phyloP scores from a whole-genome alignment of 2,329 filamentous ascomycete species.

The Aspergillus proliferans region DNA sequence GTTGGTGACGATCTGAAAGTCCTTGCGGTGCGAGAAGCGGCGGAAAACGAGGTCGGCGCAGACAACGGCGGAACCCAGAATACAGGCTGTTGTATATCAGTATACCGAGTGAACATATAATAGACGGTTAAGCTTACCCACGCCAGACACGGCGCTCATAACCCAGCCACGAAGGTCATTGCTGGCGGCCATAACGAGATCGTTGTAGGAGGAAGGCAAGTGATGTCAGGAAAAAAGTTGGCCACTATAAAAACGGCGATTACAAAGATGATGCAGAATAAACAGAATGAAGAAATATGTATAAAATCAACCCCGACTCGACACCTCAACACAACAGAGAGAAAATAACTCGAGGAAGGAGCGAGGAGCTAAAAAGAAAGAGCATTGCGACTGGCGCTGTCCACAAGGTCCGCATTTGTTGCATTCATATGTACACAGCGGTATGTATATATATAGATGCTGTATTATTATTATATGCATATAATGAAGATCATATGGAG shows the following conservation, averaged over 20 bases:
- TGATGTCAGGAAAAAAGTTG: conserved; percentile 1
- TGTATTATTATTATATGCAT: too few species aligned
- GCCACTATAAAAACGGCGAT: background rate
- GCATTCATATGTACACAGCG: too few species aligned
- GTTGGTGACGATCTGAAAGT: conserved; percentile 85
- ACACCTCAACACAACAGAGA: background rate
- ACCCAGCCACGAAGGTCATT: conserved; percentile 93
- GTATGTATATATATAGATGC: too few species aligned
- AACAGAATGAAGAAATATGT: background rate
- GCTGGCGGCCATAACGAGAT: conserved; percentile 37
- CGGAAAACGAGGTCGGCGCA: conserved; percentile 76
- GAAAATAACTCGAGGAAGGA: background rate
- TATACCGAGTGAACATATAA: background rate
- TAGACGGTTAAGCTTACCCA: conserved; percentile 45
- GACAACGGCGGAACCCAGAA: conserved; percentile 75
- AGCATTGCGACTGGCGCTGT: background rate
- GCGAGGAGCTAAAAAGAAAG: background rate
- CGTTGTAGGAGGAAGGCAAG: background rate
- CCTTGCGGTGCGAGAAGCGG: conserved; percentile 62
- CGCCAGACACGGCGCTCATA: conserved; percentile 75
- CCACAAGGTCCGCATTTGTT: conserved; percentile 16
- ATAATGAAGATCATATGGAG: too few species aligned
- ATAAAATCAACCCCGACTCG: background rate
- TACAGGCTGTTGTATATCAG: conserved; percentile 38
- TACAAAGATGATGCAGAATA: conserved; percentile 6